Percentiles rank a stretch among this genome's conserved stretches.
phyloP scores from a whole-genome alignment of 805 yeast genomes.

The Candida namnaoensis region DNA sequence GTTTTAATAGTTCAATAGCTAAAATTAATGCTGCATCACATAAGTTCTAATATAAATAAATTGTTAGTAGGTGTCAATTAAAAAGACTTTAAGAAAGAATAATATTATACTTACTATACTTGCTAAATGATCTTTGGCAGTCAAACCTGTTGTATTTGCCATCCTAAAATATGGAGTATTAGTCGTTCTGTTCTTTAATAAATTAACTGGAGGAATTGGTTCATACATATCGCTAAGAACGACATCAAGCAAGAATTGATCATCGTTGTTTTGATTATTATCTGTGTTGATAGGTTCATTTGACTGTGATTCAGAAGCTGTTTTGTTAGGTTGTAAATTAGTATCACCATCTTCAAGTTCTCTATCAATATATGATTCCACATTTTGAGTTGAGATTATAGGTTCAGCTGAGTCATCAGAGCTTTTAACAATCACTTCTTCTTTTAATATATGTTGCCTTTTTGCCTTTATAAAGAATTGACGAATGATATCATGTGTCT shows the following conservation, averaged over 20 bases:
- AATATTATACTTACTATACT: conserved; percentile 50
- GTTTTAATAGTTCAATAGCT: conserved; percentile 59
- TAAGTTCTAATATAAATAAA: conserved; percentile 38
- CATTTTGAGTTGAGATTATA: conserved; percentile 8
- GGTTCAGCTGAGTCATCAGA: too few species aligned
- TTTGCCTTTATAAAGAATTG: conserved; percentile 33
- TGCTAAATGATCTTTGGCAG: conserved; percentile 70
- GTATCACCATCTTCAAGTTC: conserved; percentile 4
- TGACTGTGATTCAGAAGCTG: too few species aligned
- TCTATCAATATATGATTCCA: conserved; percentile 3
- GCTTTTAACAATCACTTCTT: too few species aligned
- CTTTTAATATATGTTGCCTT: not conserved
- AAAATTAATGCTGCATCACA: conserved; percentile 86
- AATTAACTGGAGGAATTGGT: conserved; percentile 42
- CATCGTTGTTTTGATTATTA: conserved; percentile 3
- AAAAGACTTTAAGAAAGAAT: not conserved
- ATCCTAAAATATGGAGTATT: conserved; percentile 82
- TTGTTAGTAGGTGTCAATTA: conserved; percentile 1
- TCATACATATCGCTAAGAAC: conserved; percentile 81
- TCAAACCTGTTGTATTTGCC: conserved; percentile 83
- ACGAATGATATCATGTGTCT: conserved; percentile 50
- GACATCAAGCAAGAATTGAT: conserved; percentile 43
- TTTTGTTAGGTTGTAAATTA: too few species aligned
- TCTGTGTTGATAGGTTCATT: too few species aligned
- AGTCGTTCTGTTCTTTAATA: conserved; percentile 56